A percentile compares a stretch with the other conserved stretches of the same genome.
Evolutionary conservation across 495 filamentous ascomycete genomes (phyloP).

Genomic region (Trichoderma orchidacearum): DNA sequence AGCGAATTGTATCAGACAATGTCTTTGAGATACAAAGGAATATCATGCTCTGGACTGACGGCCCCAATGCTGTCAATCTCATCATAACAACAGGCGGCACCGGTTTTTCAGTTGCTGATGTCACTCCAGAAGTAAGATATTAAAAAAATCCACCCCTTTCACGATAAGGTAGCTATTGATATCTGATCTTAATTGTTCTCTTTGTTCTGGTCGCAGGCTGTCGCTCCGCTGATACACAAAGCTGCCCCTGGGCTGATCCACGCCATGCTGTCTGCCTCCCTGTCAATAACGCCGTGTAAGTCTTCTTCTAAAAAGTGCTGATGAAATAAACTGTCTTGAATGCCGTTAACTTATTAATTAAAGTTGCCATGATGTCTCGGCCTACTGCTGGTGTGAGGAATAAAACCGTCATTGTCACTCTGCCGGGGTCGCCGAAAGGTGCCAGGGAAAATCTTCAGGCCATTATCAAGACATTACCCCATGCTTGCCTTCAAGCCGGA

Average conservation of each 20-base stretch:
- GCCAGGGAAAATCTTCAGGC: conserved; percentile 90
- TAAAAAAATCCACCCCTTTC: background rate
- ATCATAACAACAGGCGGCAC: conserved; percentile 86
- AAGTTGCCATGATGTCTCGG: conserved; percentile 95
- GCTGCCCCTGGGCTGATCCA: conserved; percentile 85
- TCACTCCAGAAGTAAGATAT: conserved; percentile 69
- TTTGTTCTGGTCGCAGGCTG: conserved; percentile 53
- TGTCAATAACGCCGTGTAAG: conserved; percentile 81
- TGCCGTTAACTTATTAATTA: background rate
- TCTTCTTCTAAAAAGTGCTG: background rate
- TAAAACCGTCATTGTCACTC: conserved; percentile 72
- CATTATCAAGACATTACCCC: conserved; percentile 77
- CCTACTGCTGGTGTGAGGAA: conserved; percentile 84
- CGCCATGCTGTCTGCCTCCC: conserved; percentile 80
- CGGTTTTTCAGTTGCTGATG: conserved; percentile 80
- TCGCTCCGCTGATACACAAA: conserved; percentile 68
- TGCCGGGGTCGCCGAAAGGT: conserved; percentile 95
- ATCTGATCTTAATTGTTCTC: background rate
- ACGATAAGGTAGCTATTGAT: background rate
- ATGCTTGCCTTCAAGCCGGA: conserved; percentile 82
- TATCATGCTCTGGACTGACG: conserved; percentile 57
- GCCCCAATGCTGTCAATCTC: conserved; percentile 49
- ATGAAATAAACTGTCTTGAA: background rate
- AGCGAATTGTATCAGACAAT: conserved; percentile 72
- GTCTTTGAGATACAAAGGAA: conserved; percentile 57